Percentiles rank a stretch among this genome's conserved stretches.
Conservation (phyloP, 2,329 filamentous ascomycete genomes). For the Epichloe gansuensis region DNA sequence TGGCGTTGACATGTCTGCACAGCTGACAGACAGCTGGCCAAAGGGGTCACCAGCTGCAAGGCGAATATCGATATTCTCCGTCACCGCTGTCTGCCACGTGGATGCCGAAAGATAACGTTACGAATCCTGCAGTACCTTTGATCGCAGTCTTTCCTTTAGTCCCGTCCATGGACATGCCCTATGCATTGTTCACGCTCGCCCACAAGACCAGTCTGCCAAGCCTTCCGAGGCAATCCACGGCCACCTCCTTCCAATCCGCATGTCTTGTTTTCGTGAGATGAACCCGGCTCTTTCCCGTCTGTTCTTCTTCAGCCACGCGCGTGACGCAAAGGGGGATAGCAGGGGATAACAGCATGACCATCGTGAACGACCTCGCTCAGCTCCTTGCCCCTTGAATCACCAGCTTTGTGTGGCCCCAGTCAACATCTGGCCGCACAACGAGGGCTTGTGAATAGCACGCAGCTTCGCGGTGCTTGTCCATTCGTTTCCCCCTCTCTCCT, state of each 20-base stretch:
- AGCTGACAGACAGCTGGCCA: constrained; percentile 2
- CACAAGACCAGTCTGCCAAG: neutral
- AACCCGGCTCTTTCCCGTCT: constrained; percentile 4
- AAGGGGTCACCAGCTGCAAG: constrained; percentile 2
- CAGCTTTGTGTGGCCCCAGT: neutral
- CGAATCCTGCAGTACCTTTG: neutral
- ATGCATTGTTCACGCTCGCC: neutral
- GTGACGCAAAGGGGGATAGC: constrained; percentile 3
- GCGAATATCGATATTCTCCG: neutral
- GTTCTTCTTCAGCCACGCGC: constrained; percentile 5
- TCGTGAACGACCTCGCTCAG: neutral
- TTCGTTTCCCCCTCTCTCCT: constrained; percentile 3
- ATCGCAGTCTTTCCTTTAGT: neutral
- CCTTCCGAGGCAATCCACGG: neutral
- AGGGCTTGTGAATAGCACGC: constrained; percentile 1
- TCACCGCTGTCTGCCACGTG: constrained; percentile 5
- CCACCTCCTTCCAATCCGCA: neutral
- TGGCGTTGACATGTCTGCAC: neutral
- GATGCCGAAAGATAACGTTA: neutral
- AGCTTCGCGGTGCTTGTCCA: constrained; percentile 2
- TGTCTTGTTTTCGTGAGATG: constrained; percentile 4
- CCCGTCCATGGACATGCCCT: neutral
- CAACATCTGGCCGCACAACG: neutral
- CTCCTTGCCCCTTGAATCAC: neutral
- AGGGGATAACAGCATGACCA: constrained; percentile 1